Base-by-base conservation (phyloP, 169 alveolate species). In the Eimeria tenella region DNA sequence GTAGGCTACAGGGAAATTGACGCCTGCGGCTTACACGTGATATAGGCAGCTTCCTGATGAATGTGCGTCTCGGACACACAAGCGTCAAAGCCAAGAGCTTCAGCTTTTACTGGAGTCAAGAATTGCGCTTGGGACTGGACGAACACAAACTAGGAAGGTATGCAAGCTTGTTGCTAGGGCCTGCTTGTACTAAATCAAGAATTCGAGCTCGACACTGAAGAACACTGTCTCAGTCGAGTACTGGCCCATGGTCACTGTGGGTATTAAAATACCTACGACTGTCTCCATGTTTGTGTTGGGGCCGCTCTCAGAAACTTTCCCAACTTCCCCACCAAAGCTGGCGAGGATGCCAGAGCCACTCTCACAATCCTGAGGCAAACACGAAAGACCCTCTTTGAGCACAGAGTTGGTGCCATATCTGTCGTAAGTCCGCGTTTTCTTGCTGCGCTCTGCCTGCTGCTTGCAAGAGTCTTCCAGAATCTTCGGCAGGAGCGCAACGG, bases 321-420 rank as follows among this genome's bases (percentile, higher is more conserved):
- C 19, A 50, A 15, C 11, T 31, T 74, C 9, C 63, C 19, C 60
- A 56, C 84, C 31, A 50, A 25, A 7, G 52, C 25, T 15, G 84
- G 52, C 5, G 84, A 49, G 63, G 84, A 50, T 74, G 84, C 84
- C 62, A 23, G 84, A 25, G 8, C 50, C 89, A 81, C 89, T 49
- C 89, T 81, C 15, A 6, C 89, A 68, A 56, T 58, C 79, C 71
- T 83, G 15, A 60, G 91, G 79, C 91, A 62, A 58, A 62, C 91
- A 62, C 79, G 77, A 7, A 83, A 83, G 77, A 58, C 53, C 13
- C 74, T 62, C 4, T 58, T 60, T 25, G 77, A 83, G 91, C 91
- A 83, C 52, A 53, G 56, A 58, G 25, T 83, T 83, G 42, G 31
- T 23, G 62, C 74, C 79, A 11, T 83, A 9, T 83, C 79, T 31